phyloP scores from a whole-genome alignment of 2,329 filamentous ascomycete genomes.

The Geosmithia putterillii region DNA sequence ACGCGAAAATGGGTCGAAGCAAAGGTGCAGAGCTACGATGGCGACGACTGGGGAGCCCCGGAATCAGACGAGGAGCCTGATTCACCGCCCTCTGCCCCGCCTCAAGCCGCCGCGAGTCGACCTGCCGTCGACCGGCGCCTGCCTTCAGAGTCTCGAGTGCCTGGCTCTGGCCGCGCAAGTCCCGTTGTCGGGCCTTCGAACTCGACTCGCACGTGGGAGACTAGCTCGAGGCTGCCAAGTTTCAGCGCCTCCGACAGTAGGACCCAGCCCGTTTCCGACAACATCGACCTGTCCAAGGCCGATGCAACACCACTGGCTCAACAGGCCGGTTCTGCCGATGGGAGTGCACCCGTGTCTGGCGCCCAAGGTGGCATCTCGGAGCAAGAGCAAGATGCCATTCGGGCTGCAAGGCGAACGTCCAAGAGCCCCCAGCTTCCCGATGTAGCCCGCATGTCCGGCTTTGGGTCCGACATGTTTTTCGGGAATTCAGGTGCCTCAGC shows the following conservation, averaged over 20 bases:
- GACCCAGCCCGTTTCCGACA: neutral
- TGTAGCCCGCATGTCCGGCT: slow-evolving; percentile 45
- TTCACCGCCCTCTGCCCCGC: slow-evolving; percentile 20
- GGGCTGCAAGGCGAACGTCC: slow-evolving; percentile 22
- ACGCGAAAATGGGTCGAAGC: slow-evolving; percentile 94
- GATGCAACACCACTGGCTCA: neutral
- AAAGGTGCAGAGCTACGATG: slow-evolving; percentile 75
- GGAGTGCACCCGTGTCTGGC: neutral
- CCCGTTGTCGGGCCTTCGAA: neutral
- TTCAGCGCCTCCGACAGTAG: neutral
- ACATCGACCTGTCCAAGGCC: neutral
- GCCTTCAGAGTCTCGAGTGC: slow-evolving; percentile 10
- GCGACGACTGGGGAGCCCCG: slow-evolving; percentile 81
- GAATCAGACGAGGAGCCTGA: slow-evolving; percentile 46
- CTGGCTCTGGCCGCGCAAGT: slow-evolving; percentile 5
- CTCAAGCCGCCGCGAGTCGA: slow-evolving; percentile 15
- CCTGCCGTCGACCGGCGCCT: slow-evolving; percentile 16
- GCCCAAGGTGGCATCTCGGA: neutral
- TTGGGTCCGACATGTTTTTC: slow-evolving; percentile 44
- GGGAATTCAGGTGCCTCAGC: neutral
- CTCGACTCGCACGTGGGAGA: neutral
- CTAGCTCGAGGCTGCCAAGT: neutral
- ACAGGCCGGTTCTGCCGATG: neutral
- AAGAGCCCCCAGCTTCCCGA: slow-evolving; percentile 46
- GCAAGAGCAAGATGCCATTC: neutral